Base-by-base conservation (phyloP, 139 green algal species). In the Eudorina sp. region DNA sequence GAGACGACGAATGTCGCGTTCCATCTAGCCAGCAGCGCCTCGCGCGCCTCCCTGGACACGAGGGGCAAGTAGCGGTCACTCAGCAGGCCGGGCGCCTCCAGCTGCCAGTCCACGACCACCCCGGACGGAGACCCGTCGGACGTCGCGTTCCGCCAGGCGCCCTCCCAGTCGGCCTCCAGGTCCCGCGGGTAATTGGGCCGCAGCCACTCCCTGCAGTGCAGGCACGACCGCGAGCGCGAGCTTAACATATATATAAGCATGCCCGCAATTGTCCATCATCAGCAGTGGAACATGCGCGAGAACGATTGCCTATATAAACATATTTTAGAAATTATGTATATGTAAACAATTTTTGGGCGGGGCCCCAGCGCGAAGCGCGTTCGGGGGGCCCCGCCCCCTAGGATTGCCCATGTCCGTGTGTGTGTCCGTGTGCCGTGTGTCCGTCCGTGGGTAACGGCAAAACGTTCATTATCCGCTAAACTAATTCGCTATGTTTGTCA, bases 11-110 rank as follows among this genome's bases (percentile, higher is more conserved):
- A 69, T n/a, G 76, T 83, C 16, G 27, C 27, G 53, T 83, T 83
- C 76, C 76, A 83, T 16, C 76, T 68, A 46, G 31, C 48, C n/a
- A 83, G 29, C 31, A 83, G 74, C 29, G 7, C 29, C 74, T 66
- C 14, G 9, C 74, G 74, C 2, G 74, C 74, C 11, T 14, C 11
- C 18, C 9, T 19, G 27, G 29, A 34, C n/a, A 83, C 74, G 5
- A 83, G 48, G 19, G 74, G 34, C 9, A 13, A 6, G 51, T 46
- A 83, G 3, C 27, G 25, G 29, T 66, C 74, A 6, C 13, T 8
- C 51, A 83, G 51, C 45, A 83, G 74, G 36, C 18, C 46, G 29
- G 74, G 74, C 11, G 74, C 48, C 48, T 83, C 74, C 27, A 27
- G 8, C 14, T 1, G 19, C 74, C 74, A 83, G 48, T 83, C 74